phyloP scores from a whole-genome alignment of 2,329 filamentous ascomycete species.

The Ceratocystis huliohia region DNA sequence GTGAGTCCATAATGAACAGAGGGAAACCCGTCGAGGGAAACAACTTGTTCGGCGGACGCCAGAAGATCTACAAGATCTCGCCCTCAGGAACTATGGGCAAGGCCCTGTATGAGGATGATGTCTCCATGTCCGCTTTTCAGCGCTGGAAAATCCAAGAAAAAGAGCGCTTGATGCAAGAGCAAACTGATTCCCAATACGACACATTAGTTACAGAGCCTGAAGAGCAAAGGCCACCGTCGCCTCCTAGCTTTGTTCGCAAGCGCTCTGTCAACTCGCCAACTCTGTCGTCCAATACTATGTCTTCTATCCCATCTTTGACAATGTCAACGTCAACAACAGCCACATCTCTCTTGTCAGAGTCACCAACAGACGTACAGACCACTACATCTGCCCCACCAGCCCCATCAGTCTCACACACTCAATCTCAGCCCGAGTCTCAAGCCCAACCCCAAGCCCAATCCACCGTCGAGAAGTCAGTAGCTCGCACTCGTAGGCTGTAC shows the following conservation, averaged over 20 bases:
- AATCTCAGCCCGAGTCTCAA: not conserved
- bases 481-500: constrained; percentile 61
- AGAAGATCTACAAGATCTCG: constrained; percentile 86
- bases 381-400: not conserved
- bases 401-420: not conserved
- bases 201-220: not conserved
- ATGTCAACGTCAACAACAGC: constrained; percentile 29
- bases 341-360: constrained; percentile 8
- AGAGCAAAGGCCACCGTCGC: constrained; percentile 11
- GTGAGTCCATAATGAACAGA: constrained; percentile 73
- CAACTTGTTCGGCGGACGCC: constrained; percentile 82
- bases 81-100: constrained; percentile 45
- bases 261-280: not conserved
- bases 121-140: constrained; percentile 70
- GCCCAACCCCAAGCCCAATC: not conserved
- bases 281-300: not conserved
- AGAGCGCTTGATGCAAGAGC: constrained; percentile 31
- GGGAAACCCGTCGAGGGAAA: constrained; percentile 79
- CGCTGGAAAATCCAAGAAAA: constrained; percentile 53
- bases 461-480: constrained; percentile 32
- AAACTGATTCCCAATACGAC: not conserved
- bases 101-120: constrained; percentile 74
- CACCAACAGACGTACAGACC: not conserved
- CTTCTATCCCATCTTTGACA: constrained; percentile 27
- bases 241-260: not conserved